Base-by-base conservation (phyloP, 768 basidiomycete genomes). In the Mycena galopus region DNA sequence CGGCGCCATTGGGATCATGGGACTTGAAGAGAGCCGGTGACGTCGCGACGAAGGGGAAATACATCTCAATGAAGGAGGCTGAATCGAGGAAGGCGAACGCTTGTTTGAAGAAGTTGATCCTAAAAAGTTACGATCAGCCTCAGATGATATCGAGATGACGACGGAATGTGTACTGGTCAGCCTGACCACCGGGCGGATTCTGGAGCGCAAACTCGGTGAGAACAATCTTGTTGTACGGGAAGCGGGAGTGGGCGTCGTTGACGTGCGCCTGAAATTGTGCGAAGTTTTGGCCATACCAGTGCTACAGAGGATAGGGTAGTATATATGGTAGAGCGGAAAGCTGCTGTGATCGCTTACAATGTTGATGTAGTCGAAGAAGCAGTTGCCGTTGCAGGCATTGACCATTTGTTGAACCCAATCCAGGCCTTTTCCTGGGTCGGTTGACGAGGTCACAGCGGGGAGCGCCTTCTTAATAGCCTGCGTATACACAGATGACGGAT, bases 401-500 rank as follows among this genome's bases (percentile, higher is more conserved):
- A 83, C 78, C 78, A 84, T 81, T 39, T 81, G 55, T 25, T 79
- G 78, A 25, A 83, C 23, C 83, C 83, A 84, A 53, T 75, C 73
- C 37, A 84, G 59, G 25, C 83, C 83, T 58, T 84, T 37, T 0
- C 82, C 82, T 37, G 82, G 5, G 23, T 65, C 47, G 2, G 73
- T 61, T 27, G 81, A 82, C 10, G 83, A 83, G 19, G 79, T 79
- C 10, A 84, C 78, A 0, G 83, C 79, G 6, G 83, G 83, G 30
- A 84, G 80, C 1, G 83, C 82, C 61, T 82, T 84, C 77, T 81
- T 80, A 50, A 84, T 81, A 2, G 77, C 17, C 82, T 83, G 56
- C 16, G 60, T 29, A 47, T 25, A 50, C 55, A 47, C n/a, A 33
- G 12, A 29, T 65, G 27, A 56, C 39, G 27, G 12, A 56, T 19